Conservation (phyloP, 768 basidiomycete species). For the Myochromella boudieri region DNA sequence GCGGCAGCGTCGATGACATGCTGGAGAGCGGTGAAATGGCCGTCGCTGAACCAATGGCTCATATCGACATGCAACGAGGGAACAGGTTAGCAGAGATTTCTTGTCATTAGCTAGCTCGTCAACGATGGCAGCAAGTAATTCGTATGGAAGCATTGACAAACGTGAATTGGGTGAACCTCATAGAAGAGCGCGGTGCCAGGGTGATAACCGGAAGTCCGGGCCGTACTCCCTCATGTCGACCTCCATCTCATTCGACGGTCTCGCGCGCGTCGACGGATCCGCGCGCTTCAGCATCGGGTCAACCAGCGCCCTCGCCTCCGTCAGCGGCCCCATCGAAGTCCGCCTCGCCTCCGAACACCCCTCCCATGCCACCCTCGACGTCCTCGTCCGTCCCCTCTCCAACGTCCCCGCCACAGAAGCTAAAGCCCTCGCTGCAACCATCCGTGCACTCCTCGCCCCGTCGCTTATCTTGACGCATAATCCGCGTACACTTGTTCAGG, state of each 20-base stretch:
- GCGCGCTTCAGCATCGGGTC: conserved; percentile 68
- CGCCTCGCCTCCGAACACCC: conserved; percentile 68
- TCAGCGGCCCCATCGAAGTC: conserved; percentile 82
- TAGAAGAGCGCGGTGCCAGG: too few species aligned
- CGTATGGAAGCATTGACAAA: too few species aligned
- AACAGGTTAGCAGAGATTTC: too few species aligned
- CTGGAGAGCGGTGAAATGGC: too few species aligned
- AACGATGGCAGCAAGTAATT: too few species aligned
- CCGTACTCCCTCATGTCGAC: conserved; percentile 37
- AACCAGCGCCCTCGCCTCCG: conserved; percentile 57
- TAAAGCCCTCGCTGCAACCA: conserved; percentile 52
- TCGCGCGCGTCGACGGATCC: conserved; percentile 77
- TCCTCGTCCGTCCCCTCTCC: conserved; percentile 67
- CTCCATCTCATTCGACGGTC: conserved; percentile 51
- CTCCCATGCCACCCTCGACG: conserved; percentile 73
- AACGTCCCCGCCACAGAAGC: conserved; percentile 69
- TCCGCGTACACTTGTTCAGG: conserved; percentile 73
- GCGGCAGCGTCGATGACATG: too few species aligned
- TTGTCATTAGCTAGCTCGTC: too few species aligned
- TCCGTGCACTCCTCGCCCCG: conserved; percentile 60
- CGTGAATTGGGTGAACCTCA: too few species aligned
- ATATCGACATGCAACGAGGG: too few species aligned
- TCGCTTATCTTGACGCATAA: conserved; percentile 63
- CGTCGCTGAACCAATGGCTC: too few species aligned
- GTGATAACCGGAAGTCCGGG: too few species aligned